phyloP scores from a whole-genome alignment of 1,284 basidiomycete genomes.

The Melampsora larici-populina region DNA sequence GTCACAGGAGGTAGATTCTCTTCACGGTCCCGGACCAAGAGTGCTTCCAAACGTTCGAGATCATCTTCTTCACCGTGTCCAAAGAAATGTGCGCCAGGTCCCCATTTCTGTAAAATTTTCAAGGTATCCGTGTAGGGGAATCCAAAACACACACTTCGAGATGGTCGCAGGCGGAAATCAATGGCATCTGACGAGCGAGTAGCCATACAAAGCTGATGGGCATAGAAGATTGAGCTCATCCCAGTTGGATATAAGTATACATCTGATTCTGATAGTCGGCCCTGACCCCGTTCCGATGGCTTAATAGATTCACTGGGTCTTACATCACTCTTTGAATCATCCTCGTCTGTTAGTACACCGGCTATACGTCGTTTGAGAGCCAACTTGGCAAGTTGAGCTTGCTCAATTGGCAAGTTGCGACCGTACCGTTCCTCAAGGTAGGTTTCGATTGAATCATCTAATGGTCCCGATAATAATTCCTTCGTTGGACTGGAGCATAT shows the following conservation, averaged over 20 bases:
- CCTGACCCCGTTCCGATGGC: constrained; percentile 59
- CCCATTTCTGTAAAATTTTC: constrained; percentile 95
- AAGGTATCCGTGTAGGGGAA: constrained; percentile 98
- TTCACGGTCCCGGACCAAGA: constrained; percentile 61
- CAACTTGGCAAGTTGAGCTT: constrained; percentile 74
- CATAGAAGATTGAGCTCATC: constrained; percentile 22
- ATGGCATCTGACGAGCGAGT: background rate
- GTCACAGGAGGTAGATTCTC: constrained; percentile 55
- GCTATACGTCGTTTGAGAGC: constrained; percentile 84
- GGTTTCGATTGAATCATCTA: constrained; percentile 58
- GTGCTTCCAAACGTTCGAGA: constrained; percentile 67
- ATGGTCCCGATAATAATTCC: constrained; percentile 46
- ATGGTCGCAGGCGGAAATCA: constrained; percentile 15
- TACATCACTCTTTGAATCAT: constrained; percentile 58
- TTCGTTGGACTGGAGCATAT: constrained; percentile 1
- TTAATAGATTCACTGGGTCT: constrained; percentile 52
- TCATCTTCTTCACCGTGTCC: constrained; percentile 76
- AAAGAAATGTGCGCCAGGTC: constrained; percentile 86
- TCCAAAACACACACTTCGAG: constrained; percentile 57
- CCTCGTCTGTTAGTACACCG: constrained; percentile 63
- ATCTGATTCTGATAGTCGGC: constrained; percentile 61
- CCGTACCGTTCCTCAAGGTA: constrained; percentile 92
- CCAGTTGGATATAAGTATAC: constrained; percentile 20
- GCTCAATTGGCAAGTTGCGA: constrained; percentile 75
- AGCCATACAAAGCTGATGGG: constrained; percentile 26